phyloP scores from a whole-genome alignment of 805 yeast species.

The Pichia nanzhaoensis region DNA sequence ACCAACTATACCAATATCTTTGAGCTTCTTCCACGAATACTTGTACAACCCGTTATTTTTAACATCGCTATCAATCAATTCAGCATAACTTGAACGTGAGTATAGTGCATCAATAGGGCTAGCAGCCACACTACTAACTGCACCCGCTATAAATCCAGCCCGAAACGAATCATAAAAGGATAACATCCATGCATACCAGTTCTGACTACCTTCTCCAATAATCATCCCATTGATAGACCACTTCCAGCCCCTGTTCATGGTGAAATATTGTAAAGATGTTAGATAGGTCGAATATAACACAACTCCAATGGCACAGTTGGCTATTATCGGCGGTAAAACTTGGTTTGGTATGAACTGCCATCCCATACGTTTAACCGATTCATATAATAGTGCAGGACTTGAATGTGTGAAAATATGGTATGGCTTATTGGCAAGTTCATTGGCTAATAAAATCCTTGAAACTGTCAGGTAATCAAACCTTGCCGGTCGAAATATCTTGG shows the following conservation, averaged over 20 bases:
- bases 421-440: slow-evolving; percentile 40
- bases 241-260: slow-evolving; percentile 16
- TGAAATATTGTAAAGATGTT: slow-evolving; percentile 39
- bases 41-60: slow-evolving; percentile 60
- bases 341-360: slow-evolving; percentile 83
- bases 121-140: slow-evolving; percentile 81
- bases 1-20: slow-evolving; percentile 71
- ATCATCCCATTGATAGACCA: slow-evolving; percentile 8
- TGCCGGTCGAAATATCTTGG: slow-evolving; percentile 84
- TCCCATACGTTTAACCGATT: slow-evolving; percentile 62
- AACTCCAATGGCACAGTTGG: slow-evolving; percentile 84
- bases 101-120: slow-evolving; percentile 92
- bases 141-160: slow-evolving; percentile 85
- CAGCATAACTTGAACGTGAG: slow-evolving; percentile 72
- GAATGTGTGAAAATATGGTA: slow-evolving; percentile 66
- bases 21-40: slow-evolving; percentile 62
- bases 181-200: slow-evolving; percentile 11
- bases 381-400: slow-evolving; percentile 62
- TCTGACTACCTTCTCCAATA: slow-evolving; percentile 10
- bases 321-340: slow-evolving; percentile 79
- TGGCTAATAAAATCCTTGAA: slow-evolving; percentile 46
- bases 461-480: slow-evolving; percentile 79
- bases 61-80: slow-evolving; percentile 49
- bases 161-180: slow-evolving; percentile 49
- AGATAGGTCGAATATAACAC: slow-evolving; percentile 81